These are phyloP conservation scores for Striga asiatica DNA, from an alignment of 257 asterid species.

Conservation along the genomic window DNA sequence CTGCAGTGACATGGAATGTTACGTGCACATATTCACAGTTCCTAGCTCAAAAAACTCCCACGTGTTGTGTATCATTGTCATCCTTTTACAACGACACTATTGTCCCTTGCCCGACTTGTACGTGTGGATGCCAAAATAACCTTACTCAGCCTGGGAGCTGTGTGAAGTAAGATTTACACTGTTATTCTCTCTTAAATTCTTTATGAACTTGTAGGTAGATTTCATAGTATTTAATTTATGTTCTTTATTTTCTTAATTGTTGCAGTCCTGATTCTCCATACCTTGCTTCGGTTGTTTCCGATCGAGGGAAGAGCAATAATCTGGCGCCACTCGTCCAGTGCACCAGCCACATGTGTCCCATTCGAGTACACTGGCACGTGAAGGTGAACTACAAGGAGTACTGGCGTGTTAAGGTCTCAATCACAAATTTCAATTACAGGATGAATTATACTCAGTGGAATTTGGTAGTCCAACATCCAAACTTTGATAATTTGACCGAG, in stretches of 20 bases:
- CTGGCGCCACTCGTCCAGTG: constrained; percentile 45
- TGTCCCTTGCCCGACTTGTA: constrained; percentile 90
- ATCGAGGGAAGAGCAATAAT: constrained; percentile 20
- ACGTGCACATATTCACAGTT: constrained; percentile 90
- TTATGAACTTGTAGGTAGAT: not conserved
- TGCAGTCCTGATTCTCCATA: constrained; percentile 40
- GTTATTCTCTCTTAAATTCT: not conserved
- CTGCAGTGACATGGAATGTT: constrained; percentile 81
- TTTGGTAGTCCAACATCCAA: constrained; percentile 50
- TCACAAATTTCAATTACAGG: constrained; percentile 48
- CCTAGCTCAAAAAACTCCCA: constrained; percentile 77
- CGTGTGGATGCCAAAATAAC: constrained; percentile 81
- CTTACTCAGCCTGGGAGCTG: constrained; percentile 60
- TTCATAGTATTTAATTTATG: not conserved
- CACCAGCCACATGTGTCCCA: constrained; percentile 58
- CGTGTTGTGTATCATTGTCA: constrained; percentile 81
- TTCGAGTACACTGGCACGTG: constrained; percentile 61
- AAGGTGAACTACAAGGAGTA: constrained; percentile 52
- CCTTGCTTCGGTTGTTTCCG: constrained; percentile 48
- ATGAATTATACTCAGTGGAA: constrained; percentile 56
- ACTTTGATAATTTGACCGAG: constrained; percentile 48
- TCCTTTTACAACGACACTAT: constrained; percentile 79
- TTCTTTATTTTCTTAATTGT: not conserved
- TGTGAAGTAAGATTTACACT: constrained; percentile 41
- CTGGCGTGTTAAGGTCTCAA: constrained; percentile 48